These are phyloP conservation scores for Sporothrix brasiliensis DNA, from an alignment of 2,329 filamentous ascomycete genomes.

Conservation along the genomic window DNA sequence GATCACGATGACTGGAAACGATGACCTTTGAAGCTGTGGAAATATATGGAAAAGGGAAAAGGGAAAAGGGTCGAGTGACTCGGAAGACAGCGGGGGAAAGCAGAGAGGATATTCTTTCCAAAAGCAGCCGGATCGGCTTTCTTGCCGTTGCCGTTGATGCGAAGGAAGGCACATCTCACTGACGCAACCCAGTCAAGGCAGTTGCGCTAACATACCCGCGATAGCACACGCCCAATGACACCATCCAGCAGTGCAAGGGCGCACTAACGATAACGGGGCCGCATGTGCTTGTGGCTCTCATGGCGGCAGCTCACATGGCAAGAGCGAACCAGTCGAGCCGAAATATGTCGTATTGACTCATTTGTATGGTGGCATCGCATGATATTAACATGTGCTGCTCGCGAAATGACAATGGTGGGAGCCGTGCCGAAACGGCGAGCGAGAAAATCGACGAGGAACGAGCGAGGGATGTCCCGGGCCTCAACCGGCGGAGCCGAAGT, in stretches of 20 bases:
- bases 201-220: not conserved
- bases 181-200: not conserved
- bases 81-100: not conserved
- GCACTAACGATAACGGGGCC: not conserved
- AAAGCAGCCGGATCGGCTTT: conserved; percentile 13
- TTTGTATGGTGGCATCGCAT: not conserved
- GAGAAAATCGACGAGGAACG: not conserved
- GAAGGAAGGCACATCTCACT: conserved; percentile 4
- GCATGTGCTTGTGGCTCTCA: not conserved
- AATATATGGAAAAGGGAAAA: not conserved
- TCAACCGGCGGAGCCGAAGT: not conserved
- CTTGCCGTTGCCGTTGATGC: conserved; percentile 7
- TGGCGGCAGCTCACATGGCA: not conserved
- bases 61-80: not conserved
- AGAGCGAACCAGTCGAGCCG: not conserved
- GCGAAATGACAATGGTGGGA: not conserved
- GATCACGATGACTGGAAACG: not conserved
- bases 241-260: not conserved
- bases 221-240: conserved; percentile 7
- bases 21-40: not conserved
- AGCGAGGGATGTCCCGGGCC: not conserved
- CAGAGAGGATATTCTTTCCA: not conserved
- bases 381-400: not conserved
- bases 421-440: not conserved
- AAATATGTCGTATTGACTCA: not conserved